A percentile compares a stretch with the other conserved stretches of the same genome.
These are phyloP conservation scores for Somion occarium DNA, from an alignment of 1,284 basidiomycete genomes.

Conservation along the genomic window DNA sequence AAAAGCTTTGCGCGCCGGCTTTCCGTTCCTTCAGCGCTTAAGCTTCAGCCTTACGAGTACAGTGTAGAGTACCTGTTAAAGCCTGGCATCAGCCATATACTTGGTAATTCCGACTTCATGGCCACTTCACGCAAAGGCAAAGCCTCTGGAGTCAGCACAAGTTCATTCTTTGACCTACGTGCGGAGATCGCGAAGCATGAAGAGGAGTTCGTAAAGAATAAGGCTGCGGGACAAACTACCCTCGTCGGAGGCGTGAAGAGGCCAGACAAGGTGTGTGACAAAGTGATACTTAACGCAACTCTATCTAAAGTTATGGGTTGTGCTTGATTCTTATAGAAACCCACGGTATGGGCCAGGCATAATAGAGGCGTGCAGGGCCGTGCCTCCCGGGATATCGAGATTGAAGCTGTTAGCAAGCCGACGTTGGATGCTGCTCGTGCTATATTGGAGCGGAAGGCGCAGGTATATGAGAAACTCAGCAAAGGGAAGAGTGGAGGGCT, in stretches of 20 bases:
- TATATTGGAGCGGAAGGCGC: constrained; percentile 74
- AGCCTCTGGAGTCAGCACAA: constrained; percentile 63
- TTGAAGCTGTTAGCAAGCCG: constrained; percentile 60
- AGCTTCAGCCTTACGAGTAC: background rate
- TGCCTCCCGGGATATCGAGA: constrained; percentile 59
- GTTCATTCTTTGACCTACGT: constrained; percentile 74
- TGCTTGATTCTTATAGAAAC: constrained; percentile 43
- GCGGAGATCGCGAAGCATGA: constrained; percentile 67
- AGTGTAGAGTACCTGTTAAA: background rate
- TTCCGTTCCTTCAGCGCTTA: background rate
- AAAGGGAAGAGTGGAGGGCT: constrained; percentile 81
- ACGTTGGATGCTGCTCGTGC: constrained; percentile 66
- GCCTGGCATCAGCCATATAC: background rate
- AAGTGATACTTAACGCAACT: background rate
- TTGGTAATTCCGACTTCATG: constrained; percentile 9
- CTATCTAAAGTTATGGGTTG: background rate
- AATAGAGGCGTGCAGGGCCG: constrained; percentile 68
- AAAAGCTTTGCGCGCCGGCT: constrained; percentile 4
- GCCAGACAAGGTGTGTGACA: constrained; percentile 53
- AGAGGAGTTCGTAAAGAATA: constrained; percentile 55
- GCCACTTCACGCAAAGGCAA: constrained; percentile 46
- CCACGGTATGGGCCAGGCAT: constrained; percentile 62
- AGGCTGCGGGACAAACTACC: constrained; percentile 48
- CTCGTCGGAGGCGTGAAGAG: constrained; percentile 54
- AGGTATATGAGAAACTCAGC: constrained; percentile 76